Conservation (phyloP, 257 asterid genomes). For the Lithospermum erythrorhizon region DNA sequence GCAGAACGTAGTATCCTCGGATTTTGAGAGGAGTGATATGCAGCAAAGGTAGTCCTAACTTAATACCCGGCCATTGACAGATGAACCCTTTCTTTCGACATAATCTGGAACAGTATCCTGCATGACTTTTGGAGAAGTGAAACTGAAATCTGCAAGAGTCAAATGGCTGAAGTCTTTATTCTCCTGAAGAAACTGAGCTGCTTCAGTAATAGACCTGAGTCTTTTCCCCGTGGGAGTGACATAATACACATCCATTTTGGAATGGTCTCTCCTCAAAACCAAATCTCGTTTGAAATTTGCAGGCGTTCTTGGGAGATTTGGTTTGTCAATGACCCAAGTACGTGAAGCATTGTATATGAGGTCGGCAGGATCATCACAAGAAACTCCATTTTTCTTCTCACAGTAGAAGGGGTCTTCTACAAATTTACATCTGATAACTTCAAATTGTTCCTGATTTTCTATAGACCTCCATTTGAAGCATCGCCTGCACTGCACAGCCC, state of each 20-base stretch:
- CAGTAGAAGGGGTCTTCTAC: conserved; percentile 43
- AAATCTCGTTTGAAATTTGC: conserved; percentile 33
- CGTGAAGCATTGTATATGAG: conserved; percentile 30
- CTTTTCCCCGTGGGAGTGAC: conserved; percentile 39
- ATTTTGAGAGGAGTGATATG: not conserved
- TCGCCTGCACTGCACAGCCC: conserved; percentile 39
- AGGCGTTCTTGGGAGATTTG: conserved; percentile 47
- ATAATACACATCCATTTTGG: conserved; percentile 40
- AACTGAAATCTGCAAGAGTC: conserved; percentile 36
- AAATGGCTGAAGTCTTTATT: conserved; percentile 24
- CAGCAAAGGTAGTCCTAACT: not conserved
- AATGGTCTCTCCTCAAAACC: conserved; percentile 25
- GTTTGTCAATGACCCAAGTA: conserved; percentile 49
- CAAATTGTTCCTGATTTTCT: conserved; percentile 29
- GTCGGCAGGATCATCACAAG: conserved; percentile 40
- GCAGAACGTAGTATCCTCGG: too few species aligned
- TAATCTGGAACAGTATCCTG: conserved; percentile 19
- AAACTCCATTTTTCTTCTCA: conserved; percentile 16
- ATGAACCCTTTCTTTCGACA: conserved; percentile 7
- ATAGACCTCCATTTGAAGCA: conserved; percentile 16
- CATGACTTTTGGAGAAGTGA: conserved; percentile 36
- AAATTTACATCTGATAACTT: conserved; percentile 43
- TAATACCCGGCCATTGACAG: not conserved
- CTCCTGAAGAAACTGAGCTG: conserved; percentile 23
- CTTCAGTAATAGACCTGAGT: conserved; percentile 32